These are phyloP conservation scores for Penicillium frequentans DNA, from an alignment of 2,329 filamentous ascomycete genomes.

Conservation along the genomic window DNA sequence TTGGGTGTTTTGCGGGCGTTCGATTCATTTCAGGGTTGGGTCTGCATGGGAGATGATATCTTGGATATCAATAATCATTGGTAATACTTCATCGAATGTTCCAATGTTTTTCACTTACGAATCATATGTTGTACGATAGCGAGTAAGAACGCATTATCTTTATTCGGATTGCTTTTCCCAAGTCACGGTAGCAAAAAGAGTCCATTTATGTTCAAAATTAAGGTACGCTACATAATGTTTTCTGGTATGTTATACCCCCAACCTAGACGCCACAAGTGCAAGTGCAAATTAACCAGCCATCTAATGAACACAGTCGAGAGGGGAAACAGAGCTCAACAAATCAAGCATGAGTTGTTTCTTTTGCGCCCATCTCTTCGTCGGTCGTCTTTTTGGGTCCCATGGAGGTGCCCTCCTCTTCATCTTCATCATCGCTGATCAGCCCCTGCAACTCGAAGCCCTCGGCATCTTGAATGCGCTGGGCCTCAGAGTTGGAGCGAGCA, in stretches of 20 bases:
- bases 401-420: conserved; percentile 42
- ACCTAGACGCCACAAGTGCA: neutral
- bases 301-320: neutral
- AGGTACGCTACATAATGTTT: neutral
- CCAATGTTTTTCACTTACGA: neutral
- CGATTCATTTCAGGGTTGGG: neutral
- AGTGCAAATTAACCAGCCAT: neutral
- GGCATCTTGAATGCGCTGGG: conserved; percentile 68
- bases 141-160: neutral
- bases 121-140: conserved; percentile 10
- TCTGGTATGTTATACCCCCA: neutral
- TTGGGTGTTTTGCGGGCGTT: neutral
- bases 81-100: neutral
- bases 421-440: conserved; percentile 84
- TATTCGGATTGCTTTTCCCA: neutral
- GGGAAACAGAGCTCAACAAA: neutral
- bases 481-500: conserved; percentile 37
- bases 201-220: neutral
- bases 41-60: neutral
- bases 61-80: neutral
- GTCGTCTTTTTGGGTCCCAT: conserved; percentile 27
- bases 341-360: conserved; percentile 12
- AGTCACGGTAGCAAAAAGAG: neutral
- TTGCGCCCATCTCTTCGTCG: conserved; percentile 10
- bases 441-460: conserved; percentile 94